phyloP scores from a whole-genome alignment of 192 early-diverging fungal genomes.

The Dissophora globulifera region DNA sequence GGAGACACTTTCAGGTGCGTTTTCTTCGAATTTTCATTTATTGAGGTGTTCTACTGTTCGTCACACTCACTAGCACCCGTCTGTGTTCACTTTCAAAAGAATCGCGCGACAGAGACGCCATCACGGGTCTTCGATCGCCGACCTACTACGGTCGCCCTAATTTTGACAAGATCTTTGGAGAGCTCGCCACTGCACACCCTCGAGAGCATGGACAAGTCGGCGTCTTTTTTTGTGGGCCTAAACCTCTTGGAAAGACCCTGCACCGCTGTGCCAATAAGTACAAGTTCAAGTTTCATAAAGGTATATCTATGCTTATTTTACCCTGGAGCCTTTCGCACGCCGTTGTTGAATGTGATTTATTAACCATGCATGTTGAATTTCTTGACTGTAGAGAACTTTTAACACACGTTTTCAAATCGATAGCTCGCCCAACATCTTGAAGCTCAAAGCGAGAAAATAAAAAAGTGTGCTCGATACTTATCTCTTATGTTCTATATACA shows the following conservation, averaged over 20 bases:
- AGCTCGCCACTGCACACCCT: conserved; percentile 69
- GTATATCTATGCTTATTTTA: too few species aligned
- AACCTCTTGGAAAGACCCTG: conserved; percentile 70
- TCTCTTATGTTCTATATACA: too few species aligned
- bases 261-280: conserved; percentile 56
- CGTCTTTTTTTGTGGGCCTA: conserved; percentile 90
- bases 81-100: neutral
- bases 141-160: conserved; percentile 88
- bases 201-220: conserved; percentile 77
- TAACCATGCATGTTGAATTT: too few species aligned
- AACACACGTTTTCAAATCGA: too few species aligned
- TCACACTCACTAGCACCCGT: too few species aligned
- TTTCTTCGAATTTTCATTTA: too few species aligned
- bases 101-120: conserved; percentile 57
- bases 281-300: conserved; percentile 52
- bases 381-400: conserved; percentile 24
- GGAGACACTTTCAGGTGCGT: conserved; percentile 2
- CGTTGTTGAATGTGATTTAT: too few species aligned
- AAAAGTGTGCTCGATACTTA: too few species aligned
- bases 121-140: conserved; percentile 79
- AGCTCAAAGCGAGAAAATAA: too few species aligned
- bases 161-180: conserved; percentile 78
- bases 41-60: neutral
- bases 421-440: too few species aligned
- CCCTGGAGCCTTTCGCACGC: too few species aligned